Base-by-base conservation (phyloP, 768 basidiomycete genomes). In the Lactifluus echinatus region DNA sequence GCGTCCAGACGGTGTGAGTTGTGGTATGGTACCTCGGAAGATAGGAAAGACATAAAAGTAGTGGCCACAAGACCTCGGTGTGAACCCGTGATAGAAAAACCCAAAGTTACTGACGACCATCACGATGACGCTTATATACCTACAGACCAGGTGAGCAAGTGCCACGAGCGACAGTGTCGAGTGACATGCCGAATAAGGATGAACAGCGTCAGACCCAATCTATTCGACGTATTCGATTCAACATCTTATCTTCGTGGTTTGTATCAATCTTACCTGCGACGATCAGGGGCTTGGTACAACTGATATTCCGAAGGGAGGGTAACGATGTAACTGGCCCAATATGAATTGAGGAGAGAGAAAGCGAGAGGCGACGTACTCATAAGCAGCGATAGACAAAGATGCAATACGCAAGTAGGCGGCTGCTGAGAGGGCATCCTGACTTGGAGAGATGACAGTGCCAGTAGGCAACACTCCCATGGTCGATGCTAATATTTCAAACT, bases 31-130 rank as follows among this genome's bases (percentile, higher is more conserved):
- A 81, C 85, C 83, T 78, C 87, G 86, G 66, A 85, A 79, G 12
- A 75, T 64, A 14, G 84, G 80, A 0, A 81, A 72, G 11, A 79
- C 61, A 14, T 81, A 68, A 67, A 71, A 82, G 66, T 78, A 86
- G 6, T 64, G 68, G 2, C 57, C 45, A 68, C 85, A 87, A 28
- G 71, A 64, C 14, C 66, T 65, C 8, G 56, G n/a, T 2, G 79
- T 78, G 64, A 85, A 87, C 12, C 67, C 48, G 14, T 65, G 64
- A 57, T 74, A 74, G 65, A 86, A 85, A 65, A 80, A 84, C 17
- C 82, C 83, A 56, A 79, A 74, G 65, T 77, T 83, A 60, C 78
- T 80, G 49, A 82, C 53, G 8, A 73, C 69, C 59, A 85, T 71
- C 39, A 74, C 72, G 4, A 72, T 17, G 24, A 82, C 70, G 65